Base-by-base conservation (phyloP, 306 rosid genomes). In the Ziziphus jujuba region DNA sequence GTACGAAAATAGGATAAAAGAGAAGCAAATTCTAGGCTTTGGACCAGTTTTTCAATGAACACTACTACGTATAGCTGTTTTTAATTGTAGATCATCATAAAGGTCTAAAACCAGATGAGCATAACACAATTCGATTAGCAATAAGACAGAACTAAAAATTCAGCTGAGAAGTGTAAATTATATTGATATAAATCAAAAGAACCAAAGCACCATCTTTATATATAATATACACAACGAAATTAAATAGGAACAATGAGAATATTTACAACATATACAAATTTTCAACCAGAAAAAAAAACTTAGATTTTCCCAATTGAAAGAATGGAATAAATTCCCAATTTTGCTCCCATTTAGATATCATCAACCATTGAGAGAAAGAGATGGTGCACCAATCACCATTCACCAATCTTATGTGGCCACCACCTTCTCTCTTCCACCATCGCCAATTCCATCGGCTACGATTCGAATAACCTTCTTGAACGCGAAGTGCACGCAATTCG, bases 401-500 rank as follows among this genome's bases (percentile, higher is more conserved):
- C 7, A 81, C 75, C 66, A 91, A 65, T 65, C 95, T 77, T 73
- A 88, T 36, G 1, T 89, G 85, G 33, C 33, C 33, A 28, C 33
- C 71, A 82, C 81, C 65, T 92, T 90, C 31, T 73, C 97, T 33
- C 97, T 78, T 53, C 75, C 86, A 17, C 78, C 79, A 53, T 87
- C 86, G 66, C 84, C 82, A 55, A 91, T 74, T 12, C 91, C 87
- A 50, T 75, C 89, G 9, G 79, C 74, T 53, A 75, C 58, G 61
- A 83, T 82, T 64, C 88, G 82, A 72, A 86, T 61, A 19, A 92
- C 82, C 64, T 72, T 92, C 77, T 92, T 87, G 66, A 90, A 73
- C 12, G 98, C 87, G 66, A 87, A 92, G 75, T 90, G 95, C 78
- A 92, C 66, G 64, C 98, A 92, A 69, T 88, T 90, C 67, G 90